These are phyloP conservation scores for Neonectria magnoliae DNA, from an alignment of 2,329 filamentous ascomycete genomes.

Conservation along the genomic window DNA sequence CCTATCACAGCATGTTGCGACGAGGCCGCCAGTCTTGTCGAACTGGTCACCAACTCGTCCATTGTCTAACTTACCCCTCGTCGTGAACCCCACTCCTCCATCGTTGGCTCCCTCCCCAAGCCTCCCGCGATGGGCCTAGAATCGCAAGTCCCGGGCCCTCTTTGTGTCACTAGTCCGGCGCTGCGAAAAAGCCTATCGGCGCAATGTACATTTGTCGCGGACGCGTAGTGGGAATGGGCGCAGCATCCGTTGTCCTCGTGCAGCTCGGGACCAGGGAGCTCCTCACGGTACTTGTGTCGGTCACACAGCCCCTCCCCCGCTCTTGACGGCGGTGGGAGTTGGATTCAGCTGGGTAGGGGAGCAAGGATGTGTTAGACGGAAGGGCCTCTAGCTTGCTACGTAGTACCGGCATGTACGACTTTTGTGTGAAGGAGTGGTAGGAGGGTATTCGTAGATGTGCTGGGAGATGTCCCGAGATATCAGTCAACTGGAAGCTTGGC, in stretches of 20 bases:
- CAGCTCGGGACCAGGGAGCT: not conserved
- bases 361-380: not conserved
- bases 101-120: not conserved
- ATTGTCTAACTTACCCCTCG: not conserved
- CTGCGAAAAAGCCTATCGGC: not conserved
- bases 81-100: not conserved
- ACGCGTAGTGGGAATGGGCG: not conserved
- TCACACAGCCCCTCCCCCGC: slow-evolving; percentile 13
- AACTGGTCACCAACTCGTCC: not conserved
- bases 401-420: no score
- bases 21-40: not conserved
- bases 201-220: not conserved
- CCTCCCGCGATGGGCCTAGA: not conserved
- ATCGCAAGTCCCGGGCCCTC: slow-evolving; percentile 3
- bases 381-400: no score
- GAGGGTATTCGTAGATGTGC: no score
- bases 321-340: not conserved
- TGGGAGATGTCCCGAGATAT: no score
- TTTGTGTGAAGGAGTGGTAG: no score
- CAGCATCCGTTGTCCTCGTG: not conserved
- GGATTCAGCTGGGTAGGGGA: slow-evolving; percentile 17
- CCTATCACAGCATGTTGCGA: not conserved
- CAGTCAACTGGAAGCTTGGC: not conserved
- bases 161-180: not conserved
- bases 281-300: not conserved